A percentile compares a stretch with the other conserved stretches of the same genome.
These are phyloP conservation scores for Evernia prunastri DNA, from an alignment of 495 filamentous ascomycete genomes.

Conservation along the genomic window DNA sequence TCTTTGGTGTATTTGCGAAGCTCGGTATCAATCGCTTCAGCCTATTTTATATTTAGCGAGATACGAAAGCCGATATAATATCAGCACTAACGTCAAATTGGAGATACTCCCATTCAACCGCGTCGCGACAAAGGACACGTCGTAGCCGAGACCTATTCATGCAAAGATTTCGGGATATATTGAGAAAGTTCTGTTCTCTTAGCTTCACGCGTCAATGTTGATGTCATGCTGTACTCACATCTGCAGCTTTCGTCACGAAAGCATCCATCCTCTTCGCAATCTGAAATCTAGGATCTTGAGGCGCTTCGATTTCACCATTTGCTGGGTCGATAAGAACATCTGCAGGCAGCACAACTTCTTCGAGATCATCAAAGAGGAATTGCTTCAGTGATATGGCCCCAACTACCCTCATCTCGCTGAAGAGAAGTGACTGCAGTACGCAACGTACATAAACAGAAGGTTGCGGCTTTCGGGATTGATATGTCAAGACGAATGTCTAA, in stretches of 20 bases:
- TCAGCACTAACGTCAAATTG: conserved; percentile 58
- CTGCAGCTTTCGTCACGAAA: conserved; percentile 66
- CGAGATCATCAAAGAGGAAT: conserved; percentile 72
- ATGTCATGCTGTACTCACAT: conserved; percentile 34
- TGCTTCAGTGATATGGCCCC: conserved; percentile 62
- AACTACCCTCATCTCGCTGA: conserved; percentile 59
- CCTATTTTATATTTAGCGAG: conserved; percentile 33
- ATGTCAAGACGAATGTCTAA: conserved; percentile 61
- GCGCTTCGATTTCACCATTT: conserved; percentile 69
- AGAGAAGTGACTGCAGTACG: conserved; percentile 69
- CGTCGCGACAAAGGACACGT: conserved; percentile 71
- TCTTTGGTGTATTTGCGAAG: conserved; percentile 59
- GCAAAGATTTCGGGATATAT: conserved; percentile 74
- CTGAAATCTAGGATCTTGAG: conserved; percentile 68
- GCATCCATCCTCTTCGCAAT: conserved; percentile 71
- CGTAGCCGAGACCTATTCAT: conserved; percentile 86
- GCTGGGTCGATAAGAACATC: conserved; percentile 62
- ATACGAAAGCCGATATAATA: not conserved
- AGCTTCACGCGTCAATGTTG: not conserved
- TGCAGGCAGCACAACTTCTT: conserved; percentile 65
- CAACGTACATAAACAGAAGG: conserved; percentile 80
- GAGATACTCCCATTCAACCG: conserved; percentile 77
- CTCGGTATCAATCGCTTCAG: conserved; percentile 69
- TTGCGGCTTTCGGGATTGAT: conserved; percentile 72
- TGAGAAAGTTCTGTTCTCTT: conserved; percentile 59